A percentile compares a stretch with the other conserved stretches of the same genome.
These are phyloP conservation scores for Tetrapisispora arboricola DNA, from an alignment of 805 yeast species.

Conservation along the genomic window DNA sequence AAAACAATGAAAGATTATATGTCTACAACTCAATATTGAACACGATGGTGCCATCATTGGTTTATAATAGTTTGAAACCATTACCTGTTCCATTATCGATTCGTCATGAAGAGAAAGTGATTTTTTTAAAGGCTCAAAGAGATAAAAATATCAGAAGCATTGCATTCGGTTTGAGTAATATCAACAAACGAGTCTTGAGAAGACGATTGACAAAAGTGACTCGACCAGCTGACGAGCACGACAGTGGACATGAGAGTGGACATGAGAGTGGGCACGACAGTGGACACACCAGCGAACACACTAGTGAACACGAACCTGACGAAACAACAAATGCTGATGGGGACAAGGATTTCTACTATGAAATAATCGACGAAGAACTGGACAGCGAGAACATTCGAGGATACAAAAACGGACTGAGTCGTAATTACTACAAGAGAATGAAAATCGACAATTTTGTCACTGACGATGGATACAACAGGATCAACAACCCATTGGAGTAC, in stretches of 20 bases:
- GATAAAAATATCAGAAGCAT: neutral
- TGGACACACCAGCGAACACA: neutral
- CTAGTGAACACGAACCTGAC: neutral
- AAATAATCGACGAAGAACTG: neutral
- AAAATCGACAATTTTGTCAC: conserved; percentile 4
- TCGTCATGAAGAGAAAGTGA: neutral
- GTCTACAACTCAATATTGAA: neutral
- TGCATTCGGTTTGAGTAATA: neutral
- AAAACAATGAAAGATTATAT: neutral
- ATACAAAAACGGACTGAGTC: neutral
- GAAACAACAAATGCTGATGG: neutral
- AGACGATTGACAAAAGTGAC: neutral
- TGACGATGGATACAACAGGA: conserved; percentile 12
- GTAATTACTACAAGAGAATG: neutral
- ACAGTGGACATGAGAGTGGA: neutral
- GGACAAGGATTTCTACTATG: neutral
- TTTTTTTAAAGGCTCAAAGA: neutral
- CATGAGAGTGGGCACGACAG: neutral
- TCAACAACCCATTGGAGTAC: conserved; percentile 19
- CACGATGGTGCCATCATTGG: neutral
- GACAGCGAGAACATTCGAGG: neutral
- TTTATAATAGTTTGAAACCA: neutral
- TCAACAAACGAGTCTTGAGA: neutral
- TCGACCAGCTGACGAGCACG: neutral
- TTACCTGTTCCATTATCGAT: neutral